phyloP scores from a whole-genome alignment of 2,329 filamentous ascomycete species.

The Aureobasidium sp. region DNA sequence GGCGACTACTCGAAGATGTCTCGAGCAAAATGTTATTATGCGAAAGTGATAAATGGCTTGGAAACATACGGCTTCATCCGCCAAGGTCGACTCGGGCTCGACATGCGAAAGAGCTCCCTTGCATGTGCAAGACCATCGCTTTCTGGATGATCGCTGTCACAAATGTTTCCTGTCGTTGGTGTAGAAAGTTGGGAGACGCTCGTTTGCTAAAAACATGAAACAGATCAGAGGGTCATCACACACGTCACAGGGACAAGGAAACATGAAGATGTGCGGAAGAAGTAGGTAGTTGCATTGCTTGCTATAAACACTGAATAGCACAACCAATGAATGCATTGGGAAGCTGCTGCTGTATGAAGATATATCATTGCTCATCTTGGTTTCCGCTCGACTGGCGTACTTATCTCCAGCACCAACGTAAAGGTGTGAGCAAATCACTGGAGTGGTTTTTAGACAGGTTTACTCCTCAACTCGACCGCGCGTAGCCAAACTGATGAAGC shows the following conservation, averaged over 20 bases:
- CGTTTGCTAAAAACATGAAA: neutral
- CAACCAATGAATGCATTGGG: neutral
- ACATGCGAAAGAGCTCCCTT: slow-evolving; percentile 3
- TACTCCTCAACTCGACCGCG: slow-evolving; percentile 10
- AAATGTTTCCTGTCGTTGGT: neutral
- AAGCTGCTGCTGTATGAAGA: neutral
- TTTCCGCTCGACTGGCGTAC: slow-evolving; percentile 19
- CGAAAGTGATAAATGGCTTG: neutral
- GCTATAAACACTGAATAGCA: neutral
- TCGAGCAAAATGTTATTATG: neutral
- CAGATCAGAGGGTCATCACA: neutral
- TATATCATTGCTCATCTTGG: slow-evolving; percentile 13
- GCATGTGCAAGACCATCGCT: neutral
- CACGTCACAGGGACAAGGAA: slow-evolving; percentile 10
- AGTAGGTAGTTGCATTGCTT: neutral
- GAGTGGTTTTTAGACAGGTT: slow-evolving; percentile 19
- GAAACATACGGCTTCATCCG: slow-evolving; percentile 7
- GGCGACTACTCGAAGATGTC: neutral
- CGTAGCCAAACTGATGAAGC: neutral
- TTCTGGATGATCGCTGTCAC: neutral
- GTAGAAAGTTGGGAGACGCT: neutral
- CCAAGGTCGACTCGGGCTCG: slow-evolving; percentile 6
- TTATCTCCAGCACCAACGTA: slow-evolving; percentile 17
- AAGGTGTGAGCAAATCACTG: slow-evolving; percentile 18
- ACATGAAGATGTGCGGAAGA: neutral